Conservation (phyloP, 495 filamentous ascomycete genomes). For the Margaritispora aquatica region DNA sequence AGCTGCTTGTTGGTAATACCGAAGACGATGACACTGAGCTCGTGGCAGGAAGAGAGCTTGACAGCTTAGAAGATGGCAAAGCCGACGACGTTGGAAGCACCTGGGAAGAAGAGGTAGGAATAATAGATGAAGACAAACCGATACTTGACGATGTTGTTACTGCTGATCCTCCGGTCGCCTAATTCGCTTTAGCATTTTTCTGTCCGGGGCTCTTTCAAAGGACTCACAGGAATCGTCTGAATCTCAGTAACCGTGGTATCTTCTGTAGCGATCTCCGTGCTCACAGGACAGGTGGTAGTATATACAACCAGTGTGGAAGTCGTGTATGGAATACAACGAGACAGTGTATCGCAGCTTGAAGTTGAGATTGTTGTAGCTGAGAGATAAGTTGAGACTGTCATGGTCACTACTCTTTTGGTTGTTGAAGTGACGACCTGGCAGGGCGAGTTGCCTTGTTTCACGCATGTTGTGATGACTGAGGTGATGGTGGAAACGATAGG, state of each 20-base stretch:
- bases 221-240: background rate
- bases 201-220: background rate
- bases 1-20: background rate
- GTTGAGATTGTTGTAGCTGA: background rate
- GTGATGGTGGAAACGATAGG: background rate
- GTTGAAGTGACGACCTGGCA: background rate
- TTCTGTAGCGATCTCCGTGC: background rate
- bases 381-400: background rate
- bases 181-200: no score
- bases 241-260: background rate
- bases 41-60: background rate
- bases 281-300: background rate
- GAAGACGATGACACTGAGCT: background rate
- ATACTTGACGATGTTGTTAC: no score
- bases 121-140: no score
- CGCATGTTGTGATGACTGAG: background rate
- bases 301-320: background rate
- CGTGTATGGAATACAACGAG: background rate
- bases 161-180: background rate
- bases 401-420: background rate
- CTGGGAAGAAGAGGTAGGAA: background rate
- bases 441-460: background rate
- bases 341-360: background rate
- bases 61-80: background rate
- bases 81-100: background rate